Base-by-base conservation (phyloP, 179 eudicot species). In the Monotropa hypopitys region DNA sequence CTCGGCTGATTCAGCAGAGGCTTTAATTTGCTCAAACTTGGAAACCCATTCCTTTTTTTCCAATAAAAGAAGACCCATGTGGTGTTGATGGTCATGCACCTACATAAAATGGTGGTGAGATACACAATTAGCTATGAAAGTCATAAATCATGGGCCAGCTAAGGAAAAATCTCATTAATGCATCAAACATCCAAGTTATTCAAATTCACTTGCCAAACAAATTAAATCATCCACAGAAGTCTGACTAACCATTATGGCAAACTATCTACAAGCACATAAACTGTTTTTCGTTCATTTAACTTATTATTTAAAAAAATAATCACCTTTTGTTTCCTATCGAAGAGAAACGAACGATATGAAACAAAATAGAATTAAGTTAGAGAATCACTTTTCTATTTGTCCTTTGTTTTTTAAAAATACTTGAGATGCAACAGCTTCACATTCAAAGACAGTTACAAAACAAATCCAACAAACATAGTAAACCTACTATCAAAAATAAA, bases 41-140 rank as follows among this genome's bases (percentile, higher is more conserved):
- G 97, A 80, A 84, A 84, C 82, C 90, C 90, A 91, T 68, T 91
- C 92, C 82, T 93, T 93, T 70, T 79, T 90, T 84, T 93, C 97
- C 88, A 93, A 56, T 68, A 93, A 82, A 66, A 93, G 93, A 78
- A 91, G 90, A 51, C 97, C 97, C 93, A 95, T 90, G 76, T 91
- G 90, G 78, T 93, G 90, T 71, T 95, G 97, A 82, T 86, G 90
- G 42, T 93, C 95, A 80, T 88, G 83, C 61, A 90, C 68, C 99
- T 95, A 70, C 80, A 87, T 42, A 43, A 87, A 77, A 68, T 68
- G 32, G 54, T 70, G 32, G 32, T 28, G 12, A 71, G 42, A 67
- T n/a, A 35, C 65, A 76, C 20, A 21, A 11, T 69, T 40, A 80
- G 76, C 13, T 13, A 59, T 46, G 50, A n/a, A 61, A 35, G 3